A percentile compares a stretch with the other conserved stretches of the same genome.
These are phyloP conservation scores for Suhomyces coccinellae DNA, from an alignment of 1,139 yeast genomes.

Conservation along the genomic window DNA sequence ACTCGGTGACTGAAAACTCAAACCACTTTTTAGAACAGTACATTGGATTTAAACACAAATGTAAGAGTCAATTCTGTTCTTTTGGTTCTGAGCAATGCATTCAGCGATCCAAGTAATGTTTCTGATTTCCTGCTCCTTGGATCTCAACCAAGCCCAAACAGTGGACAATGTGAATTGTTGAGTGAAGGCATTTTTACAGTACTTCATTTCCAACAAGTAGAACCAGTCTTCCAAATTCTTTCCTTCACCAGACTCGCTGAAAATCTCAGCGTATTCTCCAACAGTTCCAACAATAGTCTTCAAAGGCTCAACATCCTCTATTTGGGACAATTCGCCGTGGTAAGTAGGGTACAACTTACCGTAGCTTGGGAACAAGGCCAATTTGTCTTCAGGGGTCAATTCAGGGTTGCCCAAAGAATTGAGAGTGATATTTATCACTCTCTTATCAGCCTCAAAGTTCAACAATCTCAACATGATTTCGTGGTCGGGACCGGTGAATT, in stretches of 20 bases:
- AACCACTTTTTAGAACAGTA: not conserved
- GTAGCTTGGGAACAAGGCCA: slow-evolving; percentile 69
- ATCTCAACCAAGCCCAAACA: slow-evolving; percentile 94
- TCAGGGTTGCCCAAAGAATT: slow-evolving; percentile 84
- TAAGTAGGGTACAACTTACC: slow-evolving; percentile 82
- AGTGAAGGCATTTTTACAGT: slow-evolving; percentile 90
- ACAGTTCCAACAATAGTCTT: slow-evolving; percentile 70
- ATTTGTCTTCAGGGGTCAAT: slow-evolving; percentile 67
- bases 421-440: slow-evolving; percentile 87
- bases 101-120: slow-evolving; percentile 99
- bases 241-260: slow-evolving; percentile 53
- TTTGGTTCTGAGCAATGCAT: slow-evolving; percentile 88
- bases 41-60: slow-evolving; percentile 55
- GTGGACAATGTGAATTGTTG: slow-evolving; percentile 93
- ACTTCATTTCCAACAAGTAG: slow-evolving; percentile 86
- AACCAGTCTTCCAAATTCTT: slow-evolving; percentile 88
- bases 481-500: slow-evolving; percentile 72
- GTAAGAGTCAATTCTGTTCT: slow-evolving; percentile 76
- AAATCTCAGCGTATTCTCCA: slow-evolving; percentile 72
- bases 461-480: slow-evolving; percentile 79
- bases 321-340: slow-evolving; percentile 65
- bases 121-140: slow-evolving; percentile 94
- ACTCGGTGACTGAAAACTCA: not conserved
- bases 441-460: slow-evolving; percentile 91
- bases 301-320: slow-evolving; percentile 85